A percentile compares a stretch with the other conserved stretches of the same genome.
Evolutionary conservation across 179 eudicot genomes (phyloP).

Genomic region (Patellifolia procumbens): DNA sequence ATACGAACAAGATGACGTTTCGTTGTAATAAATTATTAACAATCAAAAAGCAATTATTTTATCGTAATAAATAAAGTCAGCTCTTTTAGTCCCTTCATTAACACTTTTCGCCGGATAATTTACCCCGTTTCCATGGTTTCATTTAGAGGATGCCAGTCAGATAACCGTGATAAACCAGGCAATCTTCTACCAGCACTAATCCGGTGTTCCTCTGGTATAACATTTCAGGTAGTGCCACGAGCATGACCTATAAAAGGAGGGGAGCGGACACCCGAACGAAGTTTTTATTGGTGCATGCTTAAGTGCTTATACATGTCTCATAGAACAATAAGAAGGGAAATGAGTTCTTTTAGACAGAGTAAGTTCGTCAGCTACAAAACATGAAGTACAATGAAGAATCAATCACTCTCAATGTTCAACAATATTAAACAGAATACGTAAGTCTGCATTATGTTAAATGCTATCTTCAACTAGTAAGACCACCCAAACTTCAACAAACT

Average conservation of each 20-base stretch:
- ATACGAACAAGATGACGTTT: conserved; percentile 1
- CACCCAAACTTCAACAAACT: too few relatives aligned
- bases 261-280: not conserved
- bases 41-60: not conserved
- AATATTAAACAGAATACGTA: not conserved
- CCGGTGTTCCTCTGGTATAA: not conserved
- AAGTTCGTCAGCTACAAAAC: not conserved
- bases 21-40: not conserved
- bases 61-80: not conserved
- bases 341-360: not conserved
- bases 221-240: not conserved
- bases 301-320: too few relatives aligned
- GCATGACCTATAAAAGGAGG: not conserved
- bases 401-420: not conserved
- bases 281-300: not conserved
- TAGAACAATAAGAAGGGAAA: not conserved
- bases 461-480: too few relatives aligned
- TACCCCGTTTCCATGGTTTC: not conserved
- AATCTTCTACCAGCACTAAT: not conserved
- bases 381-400: not conserved
- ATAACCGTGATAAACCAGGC: not conserved
- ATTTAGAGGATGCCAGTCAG: not conserved
- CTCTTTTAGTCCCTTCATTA: not conserved
- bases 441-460: too few relatives aligned
- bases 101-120: not conserved